These are phyloP conservation scores for Schoenoplectus triqueter DNA, from an alignment of 202 grass and related monocot genomes.

Conservation along the genomic window DNA sequence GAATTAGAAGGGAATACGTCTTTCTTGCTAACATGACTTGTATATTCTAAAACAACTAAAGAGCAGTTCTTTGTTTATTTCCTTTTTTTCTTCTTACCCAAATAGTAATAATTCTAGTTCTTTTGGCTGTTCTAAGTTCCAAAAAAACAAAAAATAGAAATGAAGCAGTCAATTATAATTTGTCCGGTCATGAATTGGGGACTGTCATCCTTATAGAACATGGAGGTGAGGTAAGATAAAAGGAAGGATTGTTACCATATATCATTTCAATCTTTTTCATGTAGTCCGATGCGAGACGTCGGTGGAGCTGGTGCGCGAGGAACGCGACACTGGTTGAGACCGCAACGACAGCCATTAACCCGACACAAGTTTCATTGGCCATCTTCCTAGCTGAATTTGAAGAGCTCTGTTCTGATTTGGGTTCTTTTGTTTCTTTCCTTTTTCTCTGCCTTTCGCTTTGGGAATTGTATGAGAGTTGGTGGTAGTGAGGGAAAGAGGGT, in stretches of 20 bases:
- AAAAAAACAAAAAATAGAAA: not conserved
- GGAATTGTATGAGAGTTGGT: constrained; percentile 34
- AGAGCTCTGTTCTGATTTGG: not conserved
- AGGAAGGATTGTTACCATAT: constrained; percentile 21
- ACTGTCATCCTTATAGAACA: not conserved
- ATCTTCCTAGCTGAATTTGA: constrained; percentile 30
- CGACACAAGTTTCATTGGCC: constrained; percentile 41
- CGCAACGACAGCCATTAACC: constrained; percentile 55
- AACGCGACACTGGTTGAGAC: constrained; percentile 66
- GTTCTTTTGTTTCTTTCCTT: not conserved
- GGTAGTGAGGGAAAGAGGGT: not conserved
- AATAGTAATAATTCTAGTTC: not conserved
- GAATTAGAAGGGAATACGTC: not conserved
- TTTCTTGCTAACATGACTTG: constrained; percentile 3
- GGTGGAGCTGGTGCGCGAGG: constrained; percentile 49
- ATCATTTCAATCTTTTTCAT: constrained; percentile 46
- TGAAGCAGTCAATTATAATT: not conserved
- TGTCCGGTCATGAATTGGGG: not conserved
- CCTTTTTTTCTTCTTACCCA: not conserved
- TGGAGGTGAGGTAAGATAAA: not conserved
- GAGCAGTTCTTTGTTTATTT: no score
- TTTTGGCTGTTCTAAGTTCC: not conserved
- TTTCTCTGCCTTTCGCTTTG: not conserved
- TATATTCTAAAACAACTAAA: not conserved
- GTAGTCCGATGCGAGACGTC: constrained; percentile 47